Base-by-base conservation (phyloP, 305 asterid genomes). In the Fraxinus baroniana region DNA sequence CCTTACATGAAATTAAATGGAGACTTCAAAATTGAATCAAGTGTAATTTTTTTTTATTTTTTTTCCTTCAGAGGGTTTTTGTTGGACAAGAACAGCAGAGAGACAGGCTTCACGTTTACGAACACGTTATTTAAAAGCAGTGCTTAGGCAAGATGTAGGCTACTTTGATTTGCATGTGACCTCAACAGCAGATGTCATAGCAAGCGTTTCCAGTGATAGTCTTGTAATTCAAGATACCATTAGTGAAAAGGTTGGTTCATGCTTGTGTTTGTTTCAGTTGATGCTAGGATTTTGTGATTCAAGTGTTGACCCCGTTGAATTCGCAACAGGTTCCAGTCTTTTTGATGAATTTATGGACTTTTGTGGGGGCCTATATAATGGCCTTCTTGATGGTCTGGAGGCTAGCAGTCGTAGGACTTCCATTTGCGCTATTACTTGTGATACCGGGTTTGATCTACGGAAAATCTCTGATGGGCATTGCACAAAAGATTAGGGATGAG, bases 51-150 rank as follows among this genome's bases (percentile, higher is more conserved):
- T 37, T 36, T 36, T 5, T 36, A 3, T 46, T 1, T 0, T 49
- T 4, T 17, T 17, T 10, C 73, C 1, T 76, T 3, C 76, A 96
- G 99, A 96, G 98, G 98, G 98, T 10, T 96, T 91, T 86, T 96
- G 98, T 84, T 96, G 98, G 98, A 93, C 98, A 79, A 93, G 98
- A 89, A 94, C 99, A 18, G 98, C 95, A 6, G 98, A 92, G 89
- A 91, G 98, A 79, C 98, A 94, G 85, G 98, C 98, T 15, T 93
- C 98, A 5, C 89, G 91, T 46, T 52, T 96, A 75, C 88, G 98
- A 80, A 86, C 91, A 17, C 87, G 93, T 57, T 96, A 96, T 81
- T 82, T 96, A 15, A 93, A 91, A 87, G 99, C 99, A 78, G 95
- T 94, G 83, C 85, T 96, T 85, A 91, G 99, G 83, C 99, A 96